phyloP scores from a whole-genome alignment of 352 stramenopile species.

The Saprolegnia diclina region DNA sequence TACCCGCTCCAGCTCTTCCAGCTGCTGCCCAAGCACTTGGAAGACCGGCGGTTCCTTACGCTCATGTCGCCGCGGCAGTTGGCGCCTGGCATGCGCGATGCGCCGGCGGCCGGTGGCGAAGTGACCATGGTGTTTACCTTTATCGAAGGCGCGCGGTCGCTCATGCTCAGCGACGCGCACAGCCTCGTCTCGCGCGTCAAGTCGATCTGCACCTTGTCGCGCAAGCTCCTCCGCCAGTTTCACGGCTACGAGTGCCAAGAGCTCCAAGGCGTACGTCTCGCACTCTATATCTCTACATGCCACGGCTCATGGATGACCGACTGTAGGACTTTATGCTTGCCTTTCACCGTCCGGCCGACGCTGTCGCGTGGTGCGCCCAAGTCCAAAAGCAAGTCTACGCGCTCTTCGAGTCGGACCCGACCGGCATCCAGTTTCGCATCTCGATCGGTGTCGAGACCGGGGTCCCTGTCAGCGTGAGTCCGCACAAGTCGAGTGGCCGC shows the following conservation, averaged over 20 bases:
- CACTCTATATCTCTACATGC: background rate
- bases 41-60: slow-evolving; percentile 60
- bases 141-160: slow-evolving; percentile 73
- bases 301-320: background rate
- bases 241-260: slow-evolving; percentile 87
- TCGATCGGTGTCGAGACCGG: slow-evolving; percentile 83
- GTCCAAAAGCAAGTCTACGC: slow-evolving; percentile 48
- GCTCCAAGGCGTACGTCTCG: slow-evolving; percentile 47
- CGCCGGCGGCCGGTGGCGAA: slow-evolving; percentile 63
- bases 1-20: slow-evolving; percentile 79
- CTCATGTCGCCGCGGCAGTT: slow-evolving; percentile 71
- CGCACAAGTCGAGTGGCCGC: slow-evolving; percentile 81
- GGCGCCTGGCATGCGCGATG: slow-evolving; percentile 73
- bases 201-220: slow-evolving; percentile 68
- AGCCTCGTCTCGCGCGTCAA: slow-evolving; percentile 81
- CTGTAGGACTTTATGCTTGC: slow-evolving; percentile 82
- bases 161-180: slow-evolving; percentile 78
- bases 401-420: slow-evolving; percentile 23
- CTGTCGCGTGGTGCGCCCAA: slow-evolving; percentile 81
- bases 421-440: slow-evolving; percentile 56
- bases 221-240: slow-evolving; percentile 66
- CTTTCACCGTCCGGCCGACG: slow-evolving; percentile 76
- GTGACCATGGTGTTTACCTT: slow-evolving; percentile 88
- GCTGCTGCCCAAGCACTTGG: slow-evolving; percentile 67
- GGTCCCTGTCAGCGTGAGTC: slow-evolving; percentile 74